Evolutionary conservation across 140 eudicot species (phyloP), one percentile per base, ranked within the genome.

Genomic region (Erigeron philadelphicus): DNA sequence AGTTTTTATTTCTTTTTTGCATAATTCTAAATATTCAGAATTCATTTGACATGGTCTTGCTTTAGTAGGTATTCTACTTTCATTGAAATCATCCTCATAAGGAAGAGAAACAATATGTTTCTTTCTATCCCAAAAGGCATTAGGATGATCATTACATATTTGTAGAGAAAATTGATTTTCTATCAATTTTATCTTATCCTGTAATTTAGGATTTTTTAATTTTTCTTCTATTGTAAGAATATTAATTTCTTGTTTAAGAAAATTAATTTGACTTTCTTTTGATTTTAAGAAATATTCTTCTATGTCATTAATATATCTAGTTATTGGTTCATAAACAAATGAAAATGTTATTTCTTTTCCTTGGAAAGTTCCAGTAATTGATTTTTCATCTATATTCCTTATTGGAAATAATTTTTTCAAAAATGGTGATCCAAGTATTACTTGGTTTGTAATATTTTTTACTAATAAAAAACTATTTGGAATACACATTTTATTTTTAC

Each of bases 131-230:
- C 53, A 47, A 47, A 47, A 47, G 3, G 15, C 53, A 47, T 47
- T 47, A 47, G 53, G 53, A 47, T 47, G 53, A 47, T 47, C 53
- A 47, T 47, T 47, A 58, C 64, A 58, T 23, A 58, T 58, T 19
- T 58, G 13, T 11, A 58, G 25, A 5, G 16, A 11, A 9, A 58
- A 58, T 58, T 58, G 12, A 23, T 58, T 58, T 10, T 23, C 4
- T 2, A 58, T 0, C 3, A 58, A 10, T 25, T 9, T 23, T 23
- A 58, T 58, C 1, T 58, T 58, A 21, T 58, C 64, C 16, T 58
- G 16, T 57, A 57, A 57, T 57, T 57, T 9, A 57, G 41, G 42
- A 57, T 57, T 57, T 19, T 57, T 9, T 19, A 57, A 8, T 21
- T 19, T 19, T 10, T 57, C 41, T 1, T 57, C 63, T 7, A 57